phyloP scores from a whole-genome alignment of 441 rosid genomes.

The Iberis amara region DNA sequence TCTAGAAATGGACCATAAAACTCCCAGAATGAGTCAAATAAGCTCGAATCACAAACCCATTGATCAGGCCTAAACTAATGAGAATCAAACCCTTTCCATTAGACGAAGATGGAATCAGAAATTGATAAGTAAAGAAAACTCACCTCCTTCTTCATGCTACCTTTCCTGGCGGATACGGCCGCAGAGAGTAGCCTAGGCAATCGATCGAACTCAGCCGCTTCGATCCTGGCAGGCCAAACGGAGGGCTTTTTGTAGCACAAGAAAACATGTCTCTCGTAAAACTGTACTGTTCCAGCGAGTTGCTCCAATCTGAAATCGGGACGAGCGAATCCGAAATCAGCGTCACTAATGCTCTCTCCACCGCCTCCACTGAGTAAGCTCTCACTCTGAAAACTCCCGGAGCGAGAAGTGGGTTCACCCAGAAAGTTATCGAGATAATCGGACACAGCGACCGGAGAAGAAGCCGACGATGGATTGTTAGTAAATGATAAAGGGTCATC shows the following conservation, averaged over 20 bases:
- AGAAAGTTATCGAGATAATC: conserved; percentile 51
- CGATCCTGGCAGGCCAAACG: conserved; percentile 92
- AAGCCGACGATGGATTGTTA: conserved; percentile 47
- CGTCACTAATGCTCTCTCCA: conserved; percentile 36
- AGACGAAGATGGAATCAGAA: conserved; percentile 9
- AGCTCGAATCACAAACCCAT: conserved; percentile 12
- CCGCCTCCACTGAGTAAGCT: conserved; percentile 39
- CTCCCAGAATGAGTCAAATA: background rate
- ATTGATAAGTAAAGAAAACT: background rate
- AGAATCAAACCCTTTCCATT: no score
- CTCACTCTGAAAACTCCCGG: conserved; percentile 82
- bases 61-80: no score
- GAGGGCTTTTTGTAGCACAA: conserved; percentile 90
- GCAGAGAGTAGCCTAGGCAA: conserved; percentile 93
- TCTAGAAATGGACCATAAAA: background rate
- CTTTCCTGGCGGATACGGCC: conserved; percentile 64
- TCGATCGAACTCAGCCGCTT: conserved; percentile 99
- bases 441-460: conserved; percentile 65
- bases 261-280: conserved; percentile 82
- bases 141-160: conserved; percentile 72
- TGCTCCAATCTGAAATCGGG: conserved; percentile 63
- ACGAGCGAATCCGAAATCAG: conserved; percentile 78
- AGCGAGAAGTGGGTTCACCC: conserved; percentile 51
- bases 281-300: conserved; percentile 74
- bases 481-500: conserved; percentile 58